Base-by-base conservation (phyloP, 768 basidiomycete genomes). In the Neoboletus subvelutipes region DNA sequence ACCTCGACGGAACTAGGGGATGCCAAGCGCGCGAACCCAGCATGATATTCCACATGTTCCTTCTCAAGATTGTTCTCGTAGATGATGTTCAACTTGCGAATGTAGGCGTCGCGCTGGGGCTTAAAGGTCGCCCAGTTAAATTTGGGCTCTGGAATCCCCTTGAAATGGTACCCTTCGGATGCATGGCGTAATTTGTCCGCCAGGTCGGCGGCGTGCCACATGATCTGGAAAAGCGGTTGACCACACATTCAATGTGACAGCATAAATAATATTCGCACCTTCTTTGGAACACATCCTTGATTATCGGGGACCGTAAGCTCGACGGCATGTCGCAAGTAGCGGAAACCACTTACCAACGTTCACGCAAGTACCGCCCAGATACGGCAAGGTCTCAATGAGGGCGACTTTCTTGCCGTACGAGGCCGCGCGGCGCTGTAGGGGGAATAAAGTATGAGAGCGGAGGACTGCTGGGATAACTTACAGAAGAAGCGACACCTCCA, bases 121-220 rank as follows among this genome's bases (percentile, higher is more conserved):
- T 98, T 98, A 79, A 99, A 90, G 2, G 85, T 74, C 10, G 80
- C 80, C 97, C 97, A 99, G 77, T 91, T 80, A 71, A 98, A 96
- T 66, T 83, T 80, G 52, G 83, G 79, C 28, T 78, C 63, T 45
- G 75, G 71, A 53, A 84, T 61, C 43, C 86, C 87, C 57, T 81
- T 80, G 67, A 90, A 87, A 50, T 87, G 81, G 73, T 90, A 92
- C 18, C 83, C 86, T n/a, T 80, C 70, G 17, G 82, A 78, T 56
- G 94, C 91, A 62, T 90, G 83, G 28, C 80, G 78, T 34, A 98
- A 74, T 71, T 88, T 91, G 67, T 98, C 95, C 31, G 88, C 86
- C 55, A 93, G 76, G 74, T 95, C 92, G 28, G 92, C 90, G 40
- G 93, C 92, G 60, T 94, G 89, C 96, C 96, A 99, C 96, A 98